Conservation (phyloP, 768 basidiomycete species). For the Lanmaoa rubissima region DNA sequence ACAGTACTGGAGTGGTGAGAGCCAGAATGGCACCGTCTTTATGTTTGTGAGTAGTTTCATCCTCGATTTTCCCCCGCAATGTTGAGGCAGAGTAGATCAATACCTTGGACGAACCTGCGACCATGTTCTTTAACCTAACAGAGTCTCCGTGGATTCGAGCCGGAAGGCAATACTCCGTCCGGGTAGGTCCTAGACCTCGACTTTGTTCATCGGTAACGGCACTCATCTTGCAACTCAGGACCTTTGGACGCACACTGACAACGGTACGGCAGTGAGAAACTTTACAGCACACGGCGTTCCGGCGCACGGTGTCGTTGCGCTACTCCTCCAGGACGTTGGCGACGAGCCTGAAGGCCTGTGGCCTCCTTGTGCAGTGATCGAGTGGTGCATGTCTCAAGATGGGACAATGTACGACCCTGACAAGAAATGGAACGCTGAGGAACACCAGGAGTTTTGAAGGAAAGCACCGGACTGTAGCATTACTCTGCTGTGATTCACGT, state of each 20-base stretch:
- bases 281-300: slow-evolving; percentile 55
- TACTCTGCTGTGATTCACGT: neutral
- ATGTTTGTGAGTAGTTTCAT: slow-evolving; percentile 51
- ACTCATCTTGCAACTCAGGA: slow-evolving; percentile 41
- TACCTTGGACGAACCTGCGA: slow-evolving; percentile 51
- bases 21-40: slow-evolving; percentile 61
- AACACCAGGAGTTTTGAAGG: slow-evolving; percentile 3
- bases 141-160: slow-evolving; percentile 73
- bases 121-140: slow-evolving; percentile 60
- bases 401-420: slow-evolving; percentile 43
- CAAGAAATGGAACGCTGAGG: slow-evolving; percentile 25
- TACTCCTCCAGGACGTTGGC: slow-evolving; percentile 63
- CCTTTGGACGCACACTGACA: slow-evolving; percentile 70
- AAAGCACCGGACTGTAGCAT: neutral
- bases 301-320: slow-evolving; percentile 65
- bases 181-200: slow-evolving; percentile 39
- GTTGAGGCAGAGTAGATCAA: slow-evolving; percentile 47
- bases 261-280: slow-evolving; percentile 62
- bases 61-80: neutral
- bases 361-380: slow-evolving; percentile 54
- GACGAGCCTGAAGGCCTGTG: slow-evolving; percentile 59
- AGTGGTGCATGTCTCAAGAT: slow-evolving; percentile 60
- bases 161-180: slow-evolving; percentile 61
- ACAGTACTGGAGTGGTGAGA: slow-evolving; percentile 70
- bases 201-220: neutral